Evolutionary conservation across 2,329 filamentous ascomycete genomes (phyloP), one percentile per base, ranked within the genome.

Genomic region (Basipetospora chlamydospora): DNA sequence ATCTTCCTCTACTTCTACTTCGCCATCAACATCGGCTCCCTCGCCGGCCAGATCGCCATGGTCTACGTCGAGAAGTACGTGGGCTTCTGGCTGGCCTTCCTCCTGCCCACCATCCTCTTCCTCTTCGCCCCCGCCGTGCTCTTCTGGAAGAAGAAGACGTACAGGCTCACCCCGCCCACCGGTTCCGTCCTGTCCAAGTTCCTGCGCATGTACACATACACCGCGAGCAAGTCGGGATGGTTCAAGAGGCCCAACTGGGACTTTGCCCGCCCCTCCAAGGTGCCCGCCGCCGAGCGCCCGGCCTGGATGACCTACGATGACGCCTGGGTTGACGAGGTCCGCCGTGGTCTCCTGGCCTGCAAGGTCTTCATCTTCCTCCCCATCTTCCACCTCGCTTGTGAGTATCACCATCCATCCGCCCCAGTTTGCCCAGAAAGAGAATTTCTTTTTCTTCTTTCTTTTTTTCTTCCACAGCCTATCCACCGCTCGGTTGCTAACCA

Each of bases 251-350:
- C 74, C 29, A 56, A 81, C 57, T 85, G 79, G 74, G 73, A 83
- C 18, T 50, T 61, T 4, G 73, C 74, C 41, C 82, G 81, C 58
- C 80, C 80, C 3, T 80, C 73, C 50, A 60, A 63, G 25, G 63
- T 83, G 5, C 58, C 67, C 8, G 58, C 66, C 26, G 54, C 53
- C 2, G 52, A 64, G 43, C 74, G 75, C 38, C 80, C 80, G 0
- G 28, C 38, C 0, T 87, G 80, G 80, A 86, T 87, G 77, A 80
- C 76, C 0, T 86, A 85, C 46, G 81, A 88, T 43, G 83, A 88
- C 46, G 72, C 73, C 36, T 88, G 81, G 80, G 81, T 88, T 23
- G 80, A 85, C 50, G 79, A 87, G 51, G 74, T 86, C 33, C 66
- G 66, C 36, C 77, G 80, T 56, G 80, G 79, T 42, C 61, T 81